Conservation (phyloP, 2,329 filamentous ascomycete species). For the Calonectria henricotiae region DNA sequence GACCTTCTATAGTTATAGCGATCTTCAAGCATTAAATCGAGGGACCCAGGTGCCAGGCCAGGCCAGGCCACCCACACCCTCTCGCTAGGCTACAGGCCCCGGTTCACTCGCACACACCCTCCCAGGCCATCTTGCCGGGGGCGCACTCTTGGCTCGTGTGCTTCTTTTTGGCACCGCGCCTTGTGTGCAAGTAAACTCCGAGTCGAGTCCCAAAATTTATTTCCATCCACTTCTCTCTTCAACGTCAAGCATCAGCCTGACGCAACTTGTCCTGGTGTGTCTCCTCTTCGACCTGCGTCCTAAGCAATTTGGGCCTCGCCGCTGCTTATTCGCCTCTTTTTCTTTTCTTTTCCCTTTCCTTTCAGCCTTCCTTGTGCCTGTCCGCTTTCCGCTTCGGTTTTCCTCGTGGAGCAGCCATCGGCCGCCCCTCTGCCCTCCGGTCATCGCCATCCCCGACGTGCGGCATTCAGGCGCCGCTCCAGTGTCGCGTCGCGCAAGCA, state of each 20-base stretch:
- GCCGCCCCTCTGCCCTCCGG: slow-evolving; percentile 43
- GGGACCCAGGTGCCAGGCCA: slow-evolving; percentile 13
- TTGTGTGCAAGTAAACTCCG: slow-evolving; percentile 39
- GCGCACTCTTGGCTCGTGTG: slow-evolving; percentile 35
- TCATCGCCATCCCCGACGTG: slow-evolving; percentile 40
- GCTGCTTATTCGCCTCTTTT: slow-evolving; percentile 31
- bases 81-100: slow-evolving; percentile 11
- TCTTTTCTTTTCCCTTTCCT: slow-evolving; percentile 22
- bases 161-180: slow-evolving; percentile 29
- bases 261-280: slow-evolving; percentile 46
- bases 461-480: slow-evolving; percentile 41
- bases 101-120: slow-evolving; percentile 11
- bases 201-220: slow-evolving; percentile 52
- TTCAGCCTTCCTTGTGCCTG: slow-evolving; percentile 20
- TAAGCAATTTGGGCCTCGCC: slow-evolving; percentile 26
- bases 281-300: slow-evolving; percentile 36
- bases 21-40: slow-evolving; percentile 14
- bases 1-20: slow-evolving; percentile 17
- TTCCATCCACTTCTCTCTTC: slow-evolving; percentile 41
- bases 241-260: slow-evolving; percentile 50
- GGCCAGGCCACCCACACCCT: slow-evolving; percentile 24
- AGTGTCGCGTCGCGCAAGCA: slow-evolving; percentile 50
- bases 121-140: slow-evolving; percentile 18
- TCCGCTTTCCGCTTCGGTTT: slow-evolving; percentile 25
- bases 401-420: slow-evolving; percentile 22